Evolutionary conservation across 371 early-diverging fungal genomes (phyloP).

Genomic region (Mortierella sp.): DNA sequence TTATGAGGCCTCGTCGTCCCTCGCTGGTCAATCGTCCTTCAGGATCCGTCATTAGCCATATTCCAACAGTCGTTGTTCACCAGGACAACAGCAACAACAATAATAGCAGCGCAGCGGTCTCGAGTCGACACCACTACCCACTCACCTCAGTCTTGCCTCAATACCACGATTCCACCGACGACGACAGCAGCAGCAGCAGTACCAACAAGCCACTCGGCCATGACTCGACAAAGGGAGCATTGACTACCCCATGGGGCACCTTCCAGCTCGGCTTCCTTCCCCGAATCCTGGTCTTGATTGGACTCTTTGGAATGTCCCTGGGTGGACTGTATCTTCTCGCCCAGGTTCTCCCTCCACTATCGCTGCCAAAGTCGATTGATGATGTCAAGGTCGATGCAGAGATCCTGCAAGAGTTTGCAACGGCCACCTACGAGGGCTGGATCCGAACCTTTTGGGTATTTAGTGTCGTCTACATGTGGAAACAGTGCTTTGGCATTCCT

Average conservation of each 20-base stretch:
- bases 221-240: background rate
- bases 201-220: background rate
- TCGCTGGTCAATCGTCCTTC: conserved; percentile 29
- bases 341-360: conserved; percentile 50
- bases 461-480: conserved; percentile 57
- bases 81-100: background rate
- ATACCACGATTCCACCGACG: conserved; percentile 9
- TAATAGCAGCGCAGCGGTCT: background rate
- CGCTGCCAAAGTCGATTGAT: conserved; percentile 58
- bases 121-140: conserved; percentile 29
- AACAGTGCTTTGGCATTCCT: conserved; percentile 59
- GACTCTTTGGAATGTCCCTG: conserved; percentile 44
- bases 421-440: conserved; percentile 56
- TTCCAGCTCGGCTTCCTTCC: conserved; percentile 41
- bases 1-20: conserved; percentile 47
- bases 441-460: conserved; percentile 57
- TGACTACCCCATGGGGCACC: conserved; percentile 5
- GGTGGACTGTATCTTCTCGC: conserved; percentile 46
- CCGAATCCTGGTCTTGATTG: conserved; percentile 45
- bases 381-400: conserved; percentile 57
- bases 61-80: background rate
- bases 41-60: conserved; percentile 13
- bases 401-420: conserved; percentile 56
- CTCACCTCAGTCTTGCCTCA: conserved; percentile 28
- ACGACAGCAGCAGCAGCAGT: background rate